These are phyloP conservation scores for Colletotrichum sp. DNA, from an alignment of 2,329 filamentous ascomycete genomes.

Conservation along the genomic window DNA sequence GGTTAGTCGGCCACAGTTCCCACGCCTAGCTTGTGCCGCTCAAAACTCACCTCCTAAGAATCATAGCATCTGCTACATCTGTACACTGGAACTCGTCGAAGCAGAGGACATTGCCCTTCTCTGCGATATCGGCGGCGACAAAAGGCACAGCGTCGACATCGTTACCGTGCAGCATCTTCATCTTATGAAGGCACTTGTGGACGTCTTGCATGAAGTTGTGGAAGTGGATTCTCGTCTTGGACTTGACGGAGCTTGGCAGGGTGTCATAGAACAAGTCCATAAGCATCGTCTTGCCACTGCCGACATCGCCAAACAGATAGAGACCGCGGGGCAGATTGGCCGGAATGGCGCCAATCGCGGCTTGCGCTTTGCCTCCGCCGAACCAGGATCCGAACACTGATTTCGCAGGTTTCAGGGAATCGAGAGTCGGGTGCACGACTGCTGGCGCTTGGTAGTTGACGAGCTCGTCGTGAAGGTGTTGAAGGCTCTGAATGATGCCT, in stretches of 20 bases:
- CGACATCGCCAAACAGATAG: conserved; percentile 96
- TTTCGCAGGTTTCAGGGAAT: conserved; percentile 64
- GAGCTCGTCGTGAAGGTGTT: conserved; percentile 87
- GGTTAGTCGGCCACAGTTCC: neutral
- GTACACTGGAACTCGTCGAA: conserved; percentile 99
- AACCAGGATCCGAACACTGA: conserved; percentile 69
- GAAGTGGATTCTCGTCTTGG: conserved; percentile 95
- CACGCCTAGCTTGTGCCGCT: neutral
- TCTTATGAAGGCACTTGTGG: conserved; percentile 85
- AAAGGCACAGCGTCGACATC: conserved; percentile 92
- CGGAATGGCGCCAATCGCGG: conserved; percentile 62
- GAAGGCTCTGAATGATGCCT: conserved; percentile 89
- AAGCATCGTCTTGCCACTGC: conserved; percentile 98
- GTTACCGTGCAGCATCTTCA: conserved; percentile 88
- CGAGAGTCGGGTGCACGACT: conserved; percentile 79
- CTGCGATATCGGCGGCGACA: conserved; percentile 92
- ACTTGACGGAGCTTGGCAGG: conserved; percentile 76
- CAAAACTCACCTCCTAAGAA: conserved; percentile 70
- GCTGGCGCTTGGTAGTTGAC: conserved; percentile 73
- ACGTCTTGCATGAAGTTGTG: conserved; percentile 99
- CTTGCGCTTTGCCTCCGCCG: conserved; percentile 46
- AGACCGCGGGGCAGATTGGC: conserved; percentile 82
- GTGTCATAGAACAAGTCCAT: conserved; percentile 99
- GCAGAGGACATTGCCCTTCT: conserved; percentile 84
- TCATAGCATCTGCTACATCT: conserved; percentile 98